Percentiles rank a stretch among this genome's conserved stretches.
These are phyloP conservation scores for Besnoitia besnoiti DNA, from an alignment of 169 alveolate species.

Conservation along the genomic window DNA sequence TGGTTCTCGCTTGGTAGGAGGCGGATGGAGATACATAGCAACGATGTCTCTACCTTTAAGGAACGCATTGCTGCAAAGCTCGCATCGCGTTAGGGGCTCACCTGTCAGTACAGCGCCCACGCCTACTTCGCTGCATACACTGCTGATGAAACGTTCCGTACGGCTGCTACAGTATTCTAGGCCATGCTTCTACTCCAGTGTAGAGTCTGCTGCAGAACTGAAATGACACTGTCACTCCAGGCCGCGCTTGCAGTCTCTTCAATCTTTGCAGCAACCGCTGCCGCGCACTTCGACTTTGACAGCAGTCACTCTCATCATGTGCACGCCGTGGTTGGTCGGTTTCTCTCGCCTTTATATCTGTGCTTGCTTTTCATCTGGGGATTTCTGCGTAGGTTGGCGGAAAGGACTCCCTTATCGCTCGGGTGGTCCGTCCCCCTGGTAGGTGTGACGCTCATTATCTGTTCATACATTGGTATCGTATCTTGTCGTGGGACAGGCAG, in stretches of 20 bases:
- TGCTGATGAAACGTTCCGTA: no score
- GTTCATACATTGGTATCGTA: neutral
- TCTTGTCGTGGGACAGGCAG: neutral
- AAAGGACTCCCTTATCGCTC: neutral
- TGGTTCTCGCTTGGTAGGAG: no score
- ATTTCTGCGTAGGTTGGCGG: neutral
- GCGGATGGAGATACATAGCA: no score
- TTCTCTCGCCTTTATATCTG: neutral
- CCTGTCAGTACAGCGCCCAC: no score
- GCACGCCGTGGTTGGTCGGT: neutral
- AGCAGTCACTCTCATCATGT: neutral
- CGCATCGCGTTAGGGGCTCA: no score
- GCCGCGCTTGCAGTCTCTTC: conserved; percentile 20
- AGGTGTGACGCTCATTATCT: neutral
- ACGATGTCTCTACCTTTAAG: no score
- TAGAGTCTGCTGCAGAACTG: neutral
- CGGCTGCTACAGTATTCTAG: no score
- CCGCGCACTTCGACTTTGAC: conserved; percentile 17
- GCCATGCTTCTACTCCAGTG: no score
- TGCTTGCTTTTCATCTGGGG: neutral
- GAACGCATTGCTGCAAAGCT: no score
- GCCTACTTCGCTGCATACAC: no score
- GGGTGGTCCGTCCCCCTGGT: conserved; percentile 6
- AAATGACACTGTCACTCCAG: neutral
- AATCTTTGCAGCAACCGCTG: neutral